A percentile compares a stretch with the other conserved stretches of the same genome.
phyloP scores from a whole-genome alignment of 2,329 filamentous ascomycete species.

The Aureobasidium sp. region DNA sequence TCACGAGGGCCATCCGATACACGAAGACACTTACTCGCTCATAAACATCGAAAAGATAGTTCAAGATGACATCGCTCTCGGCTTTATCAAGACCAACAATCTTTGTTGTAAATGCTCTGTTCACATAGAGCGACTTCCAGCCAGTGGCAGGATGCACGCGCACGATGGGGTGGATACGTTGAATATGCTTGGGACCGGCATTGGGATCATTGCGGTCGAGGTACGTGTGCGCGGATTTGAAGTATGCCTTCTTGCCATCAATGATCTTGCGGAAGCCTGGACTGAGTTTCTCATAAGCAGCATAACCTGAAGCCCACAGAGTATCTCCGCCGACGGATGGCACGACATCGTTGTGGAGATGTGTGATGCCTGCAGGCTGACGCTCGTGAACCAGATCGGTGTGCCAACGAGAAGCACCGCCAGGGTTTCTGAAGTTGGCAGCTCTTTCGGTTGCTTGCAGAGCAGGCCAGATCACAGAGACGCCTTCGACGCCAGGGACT shows the following conservation, averaged over 20 bases:
- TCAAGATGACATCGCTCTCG: slow-evolving; percentile 60
- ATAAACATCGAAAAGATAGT: slow-evolving; percentile 60
- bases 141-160: slow-evolving; percentile 64
- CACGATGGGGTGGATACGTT: slow-evolving; percentile 60
- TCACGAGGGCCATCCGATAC: background rate
- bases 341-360: slow-evolving; percentile 39
- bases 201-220: slow-evolving; percentile 55
- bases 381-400: slow-evolving; percentile 63
- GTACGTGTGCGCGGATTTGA: slow-evolving; percentile 57
- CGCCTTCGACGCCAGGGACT: slow-evolving; percentile 57
- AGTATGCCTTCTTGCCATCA: slow-evolving; percentile 58
- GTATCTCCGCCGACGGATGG: slow-evolving; percentile 57
- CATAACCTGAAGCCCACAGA: slow-evolving; percentile 62
- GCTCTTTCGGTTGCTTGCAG: slow-evolving; percentile 53
- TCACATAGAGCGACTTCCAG: slow-evolving; percentile 67
- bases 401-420: slow-evolving; percentile 62
- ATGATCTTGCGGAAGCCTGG: slow-evolving; percentile 63
- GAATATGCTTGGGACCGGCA: slow-evolving; percentile 56
- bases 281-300: slow-evolving; percentile 64
- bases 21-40: slow-evolving; percentile 36
- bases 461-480: slow-evolving; percentile 59
- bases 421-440: slow-evolving; percentile 57
- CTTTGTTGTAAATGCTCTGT: slow-evolving; percentile 57
- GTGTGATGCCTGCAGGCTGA: slow-evolving; percentile 52
- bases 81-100: slow-evolving; percentile 62